Evolutionary conservation across 1,284 basidiomycete species (phyloP).

Genomic region (Ceraceosorus guamensis): DNA sequence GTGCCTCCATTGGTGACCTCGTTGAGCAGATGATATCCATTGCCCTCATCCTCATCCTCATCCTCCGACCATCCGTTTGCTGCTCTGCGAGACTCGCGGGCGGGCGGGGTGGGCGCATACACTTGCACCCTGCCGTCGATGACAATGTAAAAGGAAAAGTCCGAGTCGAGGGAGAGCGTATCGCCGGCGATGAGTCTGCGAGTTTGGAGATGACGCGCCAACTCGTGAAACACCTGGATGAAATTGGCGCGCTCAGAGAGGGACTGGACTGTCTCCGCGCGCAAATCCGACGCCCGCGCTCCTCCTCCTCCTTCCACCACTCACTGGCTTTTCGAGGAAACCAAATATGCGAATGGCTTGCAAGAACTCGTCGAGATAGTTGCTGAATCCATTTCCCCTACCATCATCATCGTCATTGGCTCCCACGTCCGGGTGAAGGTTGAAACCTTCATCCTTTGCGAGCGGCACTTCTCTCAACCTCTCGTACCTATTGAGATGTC

Average conservation of each 20-base stretch:
- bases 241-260: background rate
- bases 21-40: slow-evolving; percentile 44
- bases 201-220: slow-evolving; percentile 45
- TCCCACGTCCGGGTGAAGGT: slow-evolving; percentile 41
- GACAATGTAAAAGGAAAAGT: slow-evolving; percentile 47
- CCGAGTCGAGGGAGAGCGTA: slow-evolving; percentile 36
- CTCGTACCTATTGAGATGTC: slow-evolving; percentile 45
- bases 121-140: slow-evolving; percentile 47
- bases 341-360: slow-evolving; percentile 48
- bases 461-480: slow-evolving; percentile 41
- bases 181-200: slow-evolving; percentile 44
- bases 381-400: slow-evolving; percentile 35
- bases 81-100: background rate
- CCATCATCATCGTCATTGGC: slow-evolving; percentile 29
- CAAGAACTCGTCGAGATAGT: slow-evolving; percentile 47
- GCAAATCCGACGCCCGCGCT: too few species aligned
- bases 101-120: slow-evolving; percentile 32
- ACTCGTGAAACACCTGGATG: slow-evolving; percentile 41
- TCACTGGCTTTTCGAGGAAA: slow-evolving; percentile 44
- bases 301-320: background rate
- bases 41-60: slow-evolving; percentile 37
- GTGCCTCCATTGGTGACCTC: slow-evolving; percentile 57
- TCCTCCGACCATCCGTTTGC: slow-evolving; percentile 22
- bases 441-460: slow-evolving; percentile 39
- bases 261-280: too few species aligned